Conservation (phyloP, 164 flowering plant species). For the Vitis rupestris region DNA sequence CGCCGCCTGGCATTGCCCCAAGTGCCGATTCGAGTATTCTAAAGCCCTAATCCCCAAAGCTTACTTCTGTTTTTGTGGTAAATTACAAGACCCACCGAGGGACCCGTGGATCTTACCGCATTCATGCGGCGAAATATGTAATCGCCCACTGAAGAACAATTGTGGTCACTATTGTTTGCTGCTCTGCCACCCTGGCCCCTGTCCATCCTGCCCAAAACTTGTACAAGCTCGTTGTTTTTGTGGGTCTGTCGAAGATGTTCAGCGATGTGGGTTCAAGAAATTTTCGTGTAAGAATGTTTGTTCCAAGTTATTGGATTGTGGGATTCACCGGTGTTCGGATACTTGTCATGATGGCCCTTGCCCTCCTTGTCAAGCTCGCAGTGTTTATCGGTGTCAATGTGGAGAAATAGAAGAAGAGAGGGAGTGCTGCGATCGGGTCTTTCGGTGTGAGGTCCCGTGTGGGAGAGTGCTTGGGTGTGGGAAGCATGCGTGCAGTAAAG, state of each 20-base stretch:
- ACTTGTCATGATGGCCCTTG: slow-evolving; percentile 75
- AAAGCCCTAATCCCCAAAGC: slow-evolving; percentile 53
- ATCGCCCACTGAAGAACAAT: slow-evolving; percentile 46
- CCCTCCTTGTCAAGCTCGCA: slow-evolving; percentile 64
- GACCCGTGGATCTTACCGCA: slow-evolving; percentile 97
- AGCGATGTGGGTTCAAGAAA: slow-evolving; percentile 73
- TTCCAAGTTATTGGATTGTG: slow-evolving; percentile 53
- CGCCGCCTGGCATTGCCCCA: slow-evolving; percentile 84
- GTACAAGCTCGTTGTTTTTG: slow-evolving; percentile 68
- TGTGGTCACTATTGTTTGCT: slow-evolving; percentile 84
- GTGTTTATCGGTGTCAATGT: slow-evolving; percentile 57
- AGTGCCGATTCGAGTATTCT: slow-evolving; percentile 70
- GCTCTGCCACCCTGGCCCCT: slow-evolving; percentile 92
- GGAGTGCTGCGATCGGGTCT: slow-evolving; percentile 63
- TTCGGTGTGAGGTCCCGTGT: slow-evolving; percentile 64
- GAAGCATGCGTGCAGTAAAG: slow-evolving; percentile 67
- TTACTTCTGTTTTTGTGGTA: slow-evolving; percentile 82
- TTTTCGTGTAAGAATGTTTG: slow-evolving; percentile 65
- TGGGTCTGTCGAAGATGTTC: slow-evolving; percentile 56
- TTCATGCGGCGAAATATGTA: slow-evolving; percentile 87
- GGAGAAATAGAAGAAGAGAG: slow-evolving; percentile 59
- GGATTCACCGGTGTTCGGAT: slow-evolving; percentile 54
- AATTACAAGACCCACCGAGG: slow-evolving; percentile 56
- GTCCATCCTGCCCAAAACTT: slow-evolving; percentile 90
- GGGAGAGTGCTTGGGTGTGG: slow-evolving; percentile 59